Evolutionary conservation across 2,329 filamentous ascomycete species (phyloP).

Genomic region (Xylaria arbuscula): DNA sequence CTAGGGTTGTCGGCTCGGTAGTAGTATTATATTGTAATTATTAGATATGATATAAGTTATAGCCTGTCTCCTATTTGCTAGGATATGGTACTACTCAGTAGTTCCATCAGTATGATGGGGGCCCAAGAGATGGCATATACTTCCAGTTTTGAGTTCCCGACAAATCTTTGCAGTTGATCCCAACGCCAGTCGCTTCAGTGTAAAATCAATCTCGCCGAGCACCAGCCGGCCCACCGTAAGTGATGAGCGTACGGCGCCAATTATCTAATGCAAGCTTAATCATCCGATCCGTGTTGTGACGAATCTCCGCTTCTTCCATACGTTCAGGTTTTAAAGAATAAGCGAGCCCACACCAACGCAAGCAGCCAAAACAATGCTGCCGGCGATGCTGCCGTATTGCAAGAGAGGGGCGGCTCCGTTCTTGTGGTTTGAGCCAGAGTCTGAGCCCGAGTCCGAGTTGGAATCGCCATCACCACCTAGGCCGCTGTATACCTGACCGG

Average conservation of each 20-base stretch:
- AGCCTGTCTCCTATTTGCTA: conserved; percentile 3
- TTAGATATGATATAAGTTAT: conserved; percentile 19
- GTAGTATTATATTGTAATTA: conserved; percentile 31
- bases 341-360: conserved; percentile 35
- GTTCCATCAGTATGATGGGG: conserved; percentile 5
- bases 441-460: conserved; percentile 22
- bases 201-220: conserved; percentile 19
- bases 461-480: conserved; percentile 42
- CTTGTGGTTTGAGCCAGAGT: conserved; percentile 21
- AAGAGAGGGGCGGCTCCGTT: conserved; percentile 30
- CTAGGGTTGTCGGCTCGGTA: neutral
- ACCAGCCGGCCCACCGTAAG: conserved; percentile 1
- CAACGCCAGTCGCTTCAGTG: conserved; percentile 34
- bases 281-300: neutral
- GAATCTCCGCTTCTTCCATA: neutral
- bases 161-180: conserved; percentile 25
- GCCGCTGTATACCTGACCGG: conserved; percentile 52
- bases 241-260: conserved; percentile 1
- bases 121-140: conserved; percentile 2
- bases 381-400: conserved; percentile 35
- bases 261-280: conserved; percentile 1
- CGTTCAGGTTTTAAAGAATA: conserved; percentile 27
- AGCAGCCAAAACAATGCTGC: conserved; percentile 31
- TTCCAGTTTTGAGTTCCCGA: conserved; percentile 17
- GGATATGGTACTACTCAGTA: neutral